Evolutionary conservation across 805 yeast genomes (phyloP).

Genomic region (Scheffersomyces coipomensis): DNA sequence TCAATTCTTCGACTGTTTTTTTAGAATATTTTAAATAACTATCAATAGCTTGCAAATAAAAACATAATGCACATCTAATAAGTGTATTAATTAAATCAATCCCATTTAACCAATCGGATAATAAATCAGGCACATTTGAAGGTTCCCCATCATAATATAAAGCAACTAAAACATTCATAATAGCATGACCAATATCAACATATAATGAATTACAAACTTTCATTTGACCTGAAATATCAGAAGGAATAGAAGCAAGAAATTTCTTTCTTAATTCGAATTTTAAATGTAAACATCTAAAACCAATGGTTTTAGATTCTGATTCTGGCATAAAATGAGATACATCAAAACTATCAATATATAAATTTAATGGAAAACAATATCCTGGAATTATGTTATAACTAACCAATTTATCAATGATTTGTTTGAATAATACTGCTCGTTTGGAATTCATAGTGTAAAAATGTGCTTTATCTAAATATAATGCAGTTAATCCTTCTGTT

Average conservation of each 20-base stretch:
- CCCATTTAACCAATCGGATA: slow-evolving; percentile 1
- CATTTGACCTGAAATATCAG: slow-evolving; percentile 1
- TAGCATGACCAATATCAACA: slow-evolving; percentile 1
- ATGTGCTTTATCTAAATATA: neutral
- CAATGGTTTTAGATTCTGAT: too few species aligned
- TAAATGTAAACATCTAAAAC: neutral
- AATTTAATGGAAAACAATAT: slow-evolving; percentile 10
- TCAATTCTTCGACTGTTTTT: neutral
- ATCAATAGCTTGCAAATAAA: slow-evolving; percentile 8
- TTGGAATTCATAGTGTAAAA: neutral
- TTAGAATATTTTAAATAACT: neutral
- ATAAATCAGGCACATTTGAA: neutral
- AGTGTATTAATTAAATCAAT: neutral
- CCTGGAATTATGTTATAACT: slow-evolving; percentile 4
- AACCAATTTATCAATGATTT: neutral
- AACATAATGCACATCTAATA: slow-evolving; percentile 3
- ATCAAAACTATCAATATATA: neutral
- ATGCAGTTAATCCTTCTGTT: neutral
- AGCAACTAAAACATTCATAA: neutral
- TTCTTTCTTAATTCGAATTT: neutral
- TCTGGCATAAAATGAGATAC: neutral
- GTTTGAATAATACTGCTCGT: neutral
- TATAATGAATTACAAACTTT: neutral
- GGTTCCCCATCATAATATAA: neutral
- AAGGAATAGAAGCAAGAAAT: slow-evolving; percentile 1